phyloP scores from a whole-genome alignment of 805 yeast species.

The Hanseniaspora taiwanica region DNA sequence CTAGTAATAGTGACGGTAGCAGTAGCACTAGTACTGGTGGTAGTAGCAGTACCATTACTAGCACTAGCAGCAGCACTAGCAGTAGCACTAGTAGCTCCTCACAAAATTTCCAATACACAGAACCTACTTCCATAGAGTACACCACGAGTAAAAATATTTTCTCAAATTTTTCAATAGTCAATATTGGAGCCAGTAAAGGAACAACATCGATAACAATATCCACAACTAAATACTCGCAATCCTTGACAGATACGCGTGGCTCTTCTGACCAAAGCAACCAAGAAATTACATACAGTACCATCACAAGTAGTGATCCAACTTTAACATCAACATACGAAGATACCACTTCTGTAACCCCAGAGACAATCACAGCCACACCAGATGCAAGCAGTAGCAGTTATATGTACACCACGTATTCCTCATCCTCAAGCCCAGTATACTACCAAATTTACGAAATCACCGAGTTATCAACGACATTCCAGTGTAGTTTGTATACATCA shows the following conservation, averaged over 20 bases:
- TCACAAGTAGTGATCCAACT: neutral
- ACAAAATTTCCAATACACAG: neutral
- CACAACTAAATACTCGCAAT: neutral
- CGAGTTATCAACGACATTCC: neutral
- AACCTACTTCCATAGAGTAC: too few relatives aligned
- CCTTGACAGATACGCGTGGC: too few relatives aligned
- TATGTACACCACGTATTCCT: neutral
- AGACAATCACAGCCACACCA: too few relatives aligned
- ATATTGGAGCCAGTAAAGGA: neutral
- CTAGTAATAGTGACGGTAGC: too few relatives aligned
- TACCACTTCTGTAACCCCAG: neutral
- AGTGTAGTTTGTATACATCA: neutral
- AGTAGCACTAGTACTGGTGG: too few relatives aligned
- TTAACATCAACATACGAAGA: neutral
- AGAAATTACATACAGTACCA: neutral
- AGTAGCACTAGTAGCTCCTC: too few relatives aligned
- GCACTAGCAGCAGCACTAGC: too few relatives aligned
- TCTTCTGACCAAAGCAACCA: too few relatives aligned
- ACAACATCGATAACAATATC: neutral
- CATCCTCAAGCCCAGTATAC: neutral
- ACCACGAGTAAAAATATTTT: neutral
- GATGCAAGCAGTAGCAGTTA: too few relatives aligned
- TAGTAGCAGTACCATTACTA: too few relatives aligned
- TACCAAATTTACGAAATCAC: conserved; percentile 1
- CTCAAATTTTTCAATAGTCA: neutral